Percentiles rank a stretch among this genome's conserved stretches.
Conservation (phyloP, 768 basidiomycete genomes). For the Mycena haematopus region DNA sequence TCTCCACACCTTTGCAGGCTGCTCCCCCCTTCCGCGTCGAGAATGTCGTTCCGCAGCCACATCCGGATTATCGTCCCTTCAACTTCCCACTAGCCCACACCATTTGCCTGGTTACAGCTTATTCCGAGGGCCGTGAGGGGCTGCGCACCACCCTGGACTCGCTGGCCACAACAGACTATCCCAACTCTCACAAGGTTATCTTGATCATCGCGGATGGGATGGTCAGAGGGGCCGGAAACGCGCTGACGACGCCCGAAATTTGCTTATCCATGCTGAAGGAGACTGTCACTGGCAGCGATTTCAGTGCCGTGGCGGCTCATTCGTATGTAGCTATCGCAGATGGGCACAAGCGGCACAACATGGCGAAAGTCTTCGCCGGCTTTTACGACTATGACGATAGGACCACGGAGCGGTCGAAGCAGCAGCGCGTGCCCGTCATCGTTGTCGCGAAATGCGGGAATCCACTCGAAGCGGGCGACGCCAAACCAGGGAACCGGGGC, state of each 20-base stretch:
- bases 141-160: slow-evolving; percentile 96
- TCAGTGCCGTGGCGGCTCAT: slow-evolving; percentile 91
- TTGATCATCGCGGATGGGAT: slow-evolving; percentile 97
- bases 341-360: slow-evolving; percentile 98
- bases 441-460: slow-evolving; percentile 97
- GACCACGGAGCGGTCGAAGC: slow-evolving; percentile 89
- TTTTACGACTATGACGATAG: slow-evolving; percentile 95
- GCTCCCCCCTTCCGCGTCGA: slow-evolving; percentile 61
- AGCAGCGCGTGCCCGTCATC: slow-evolving; percentile 95
- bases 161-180: slow-evolving; percentile 97
- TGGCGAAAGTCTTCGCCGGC: slow-evolving; percentile 98
- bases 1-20: slow-evolving; percentile 74
- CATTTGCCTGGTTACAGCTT: slow-evolving; percentile 96
- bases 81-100: slow-evolving; percentile 93
- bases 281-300: slow-evolving; percentile 57
- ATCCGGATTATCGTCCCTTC: slow-evolving; percentile 91
- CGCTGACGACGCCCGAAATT: slow-evolving; percentile 92
- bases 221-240: slow-evolving; percentile 95
- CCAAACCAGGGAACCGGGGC: slow-evolving; percentile 97
- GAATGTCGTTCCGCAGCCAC: slow-evolving; percentile 94
- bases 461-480: slow-evolving; percentile 83
- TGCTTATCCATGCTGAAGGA: slow-evolving; percentile 98
- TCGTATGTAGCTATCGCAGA: slow-evolving; percentile 99
- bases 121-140: slow-evolving; percentile 96
- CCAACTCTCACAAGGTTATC: slow-evolving; percentile 96